These are phyloP conservation scores for Ramularia endophylla DNA, from an alignment of 2,329 filamentous ascomycete species.

Conservation along the genomic window DNA sequence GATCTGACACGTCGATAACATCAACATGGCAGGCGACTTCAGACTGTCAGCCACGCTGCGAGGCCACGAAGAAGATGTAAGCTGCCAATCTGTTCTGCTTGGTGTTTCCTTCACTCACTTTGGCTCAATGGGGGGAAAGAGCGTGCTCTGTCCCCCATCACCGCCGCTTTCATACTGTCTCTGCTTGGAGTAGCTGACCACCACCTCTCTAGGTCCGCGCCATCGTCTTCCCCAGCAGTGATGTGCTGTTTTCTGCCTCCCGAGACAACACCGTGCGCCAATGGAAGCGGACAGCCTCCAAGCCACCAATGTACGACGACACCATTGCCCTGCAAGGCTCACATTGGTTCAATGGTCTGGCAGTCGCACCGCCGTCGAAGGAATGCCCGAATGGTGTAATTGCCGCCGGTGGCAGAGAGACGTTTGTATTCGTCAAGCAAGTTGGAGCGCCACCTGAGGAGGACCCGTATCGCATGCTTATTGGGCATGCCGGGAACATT, in stretches of 20 bases:
- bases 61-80: constrained; percentile 91
- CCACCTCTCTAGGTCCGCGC: constrained; percentile 65
- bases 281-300: constrained; percentile 65
- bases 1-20: no score
- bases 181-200: constrained; percentile 14
- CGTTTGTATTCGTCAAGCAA: constrained; percentile 83
- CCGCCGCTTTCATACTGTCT: neutral
- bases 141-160: neutral
- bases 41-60: constrained; percentile 86
- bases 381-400: constrained; percentile 73
- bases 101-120: neutral
- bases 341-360: constrained; percentile 80
- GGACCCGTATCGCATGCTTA: constrained; percentile 76
- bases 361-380: constrained; percentile 65
- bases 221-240: constrained; percentile 68
- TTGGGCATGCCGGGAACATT: constrained; percentile 83
- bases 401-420: constrained; percentile 83
- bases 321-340: constrained; percentile 74
- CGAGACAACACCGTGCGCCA: constrained; percentile 84
- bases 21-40: constrained; percentile 64
- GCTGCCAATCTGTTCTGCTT: constrained; percentile 31
- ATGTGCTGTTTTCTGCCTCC: constrained; percentile 75
- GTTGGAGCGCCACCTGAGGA: constrained; percentile 61
- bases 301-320: constrained; percentile 67
- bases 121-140: no score